Evolutionary conservation across 129 eudicot genomes (phyloP).

Genomic region (Mikania micrantha): DNA sequence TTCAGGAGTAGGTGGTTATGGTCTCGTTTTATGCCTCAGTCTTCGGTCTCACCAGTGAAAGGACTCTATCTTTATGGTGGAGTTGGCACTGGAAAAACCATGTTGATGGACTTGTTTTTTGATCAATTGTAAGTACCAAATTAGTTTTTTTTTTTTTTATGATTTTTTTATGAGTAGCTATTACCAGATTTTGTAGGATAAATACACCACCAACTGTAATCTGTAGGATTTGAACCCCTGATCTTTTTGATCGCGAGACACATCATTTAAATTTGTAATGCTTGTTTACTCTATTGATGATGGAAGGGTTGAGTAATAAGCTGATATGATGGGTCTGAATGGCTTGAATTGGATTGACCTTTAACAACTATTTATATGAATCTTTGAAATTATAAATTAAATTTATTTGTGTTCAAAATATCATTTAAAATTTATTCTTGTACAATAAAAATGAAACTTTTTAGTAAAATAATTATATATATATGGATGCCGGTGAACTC

Average conservation of each 20-base stretch:
- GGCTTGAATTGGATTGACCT: not conserved
- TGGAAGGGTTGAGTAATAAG: not conserved
- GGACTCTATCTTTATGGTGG: conserved; percentile 98
- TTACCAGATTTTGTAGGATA: too few species aligned
- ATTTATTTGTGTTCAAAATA: not conserved
- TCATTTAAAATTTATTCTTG: not conserved
- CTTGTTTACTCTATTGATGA: conserved; percentile 4
- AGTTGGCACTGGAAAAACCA: conserved; percentile 97
- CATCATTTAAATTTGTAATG: too few species aligned
- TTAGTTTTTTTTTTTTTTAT: too few species aligned
- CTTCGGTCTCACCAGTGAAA: conserved; percentile 73
- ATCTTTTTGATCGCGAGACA: too few species aligned
- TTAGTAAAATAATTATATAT: too few species aligned
- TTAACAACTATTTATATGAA: not conserved
- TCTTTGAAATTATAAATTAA: not conserved
- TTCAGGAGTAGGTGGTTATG: conserved; percentile 97
- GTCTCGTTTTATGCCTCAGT: conserved; percentile 83
- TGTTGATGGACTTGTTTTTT: conserved; percentile 92
- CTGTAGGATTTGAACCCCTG: too few species aligned
- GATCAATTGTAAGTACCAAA: conserved; percentile 64
- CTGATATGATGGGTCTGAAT: not conserved
- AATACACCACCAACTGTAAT: too few species aligned
- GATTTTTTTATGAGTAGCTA: too few species aligned
- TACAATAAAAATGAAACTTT: not conserved
- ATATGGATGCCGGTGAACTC: too few species aligned